Conservation (phyloP, 345 rosid genomes). For the Eucalyptus paniculata region DNA sequence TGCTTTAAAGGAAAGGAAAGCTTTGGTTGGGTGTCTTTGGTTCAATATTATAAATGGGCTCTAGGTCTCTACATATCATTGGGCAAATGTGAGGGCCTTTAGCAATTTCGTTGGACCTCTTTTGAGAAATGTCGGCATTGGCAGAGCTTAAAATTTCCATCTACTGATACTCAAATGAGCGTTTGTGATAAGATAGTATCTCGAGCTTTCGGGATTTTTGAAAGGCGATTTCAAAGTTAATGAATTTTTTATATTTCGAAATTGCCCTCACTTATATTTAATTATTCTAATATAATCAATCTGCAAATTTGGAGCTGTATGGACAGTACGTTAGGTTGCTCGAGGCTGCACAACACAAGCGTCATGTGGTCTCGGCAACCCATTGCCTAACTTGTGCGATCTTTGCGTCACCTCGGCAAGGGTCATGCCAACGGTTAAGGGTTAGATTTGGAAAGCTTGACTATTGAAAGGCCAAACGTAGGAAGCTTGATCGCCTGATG, state of each 20-base stretch:
- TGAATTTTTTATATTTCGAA: too few species aligned
- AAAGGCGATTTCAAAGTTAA: background rate
- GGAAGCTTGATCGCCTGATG: rapidly evolving
- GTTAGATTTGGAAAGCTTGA: background rate
- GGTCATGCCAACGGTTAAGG: rapidly evolving
- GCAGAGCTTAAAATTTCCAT: too few species aligned
- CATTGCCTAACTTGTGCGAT: too few species aligned
- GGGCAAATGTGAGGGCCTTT: background rate
- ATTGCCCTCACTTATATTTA: too few species aligned
- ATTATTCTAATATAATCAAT: too few species aligned
- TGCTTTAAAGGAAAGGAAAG: too few species aligned
- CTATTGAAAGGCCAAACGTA: background rate
- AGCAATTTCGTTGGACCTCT: background rate
- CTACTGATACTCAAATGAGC: too few species aligned
- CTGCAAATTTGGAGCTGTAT: too few species aligned
- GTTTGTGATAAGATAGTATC: background rate
- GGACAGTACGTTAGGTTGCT: rapidly evolving
- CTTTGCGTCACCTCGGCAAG: rapidly evolving
- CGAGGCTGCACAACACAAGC: rapidly evolving
- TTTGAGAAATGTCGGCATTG: rapidly evolving
- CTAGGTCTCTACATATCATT: rapidly evolving
- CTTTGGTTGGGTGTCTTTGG: rapidly evolving
- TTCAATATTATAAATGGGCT: background rate
- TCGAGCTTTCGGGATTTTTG: too few species aligned
- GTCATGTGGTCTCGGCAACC: too few species aligned